Base-by-base conservation (phyloP, 306 rosid species). In the Acacia confusa region DNA sequence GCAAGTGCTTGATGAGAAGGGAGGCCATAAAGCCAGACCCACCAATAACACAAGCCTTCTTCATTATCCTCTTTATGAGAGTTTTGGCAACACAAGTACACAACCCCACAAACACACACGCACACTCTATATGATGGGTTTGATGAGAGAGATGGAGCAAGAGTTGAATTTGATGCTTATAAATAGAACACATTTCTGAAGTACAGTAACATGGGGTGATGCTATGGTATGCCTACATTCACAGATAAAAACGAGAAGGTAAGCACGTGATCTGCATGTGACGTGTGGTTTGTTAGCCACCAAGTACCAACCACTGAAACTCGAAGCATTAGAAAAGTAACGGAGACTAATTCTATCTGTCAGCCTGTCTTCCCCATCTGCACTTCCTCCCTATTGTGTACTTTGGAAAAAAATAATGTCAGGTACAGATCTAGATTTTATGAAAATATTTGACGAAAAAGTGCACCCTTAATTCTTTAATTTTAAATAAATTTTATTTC, bases 11-110 rank as follows among this genome's bases (percentile, higher is more conserved):
- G 81, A 94, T 61, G 19, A 94, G 86, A 71, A 66, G 7, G 77
- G 97, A 92, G 0, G 95, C 98, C 45, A 94, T 66, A 74, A 86
- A 94, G 0, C 98, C 95, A 24, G 82, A 78, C 22, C 98, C 95
- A 19, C 97, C 98, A 36, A 94, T 83, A 45, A 94, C 98, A 73
- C 98, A 92, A 0, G 87, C 98, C 41, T 80, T 84, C 79, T 90
- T 92, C 36, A 78, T 87, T 32, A 76, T 86, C 44, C 20, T 65
- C 70, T 27, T 20, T 20, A 12, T 36, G 38, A 34, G 5, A 45
- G 52, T 13, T 2, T 3, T 45, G 16, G 15, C 19, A 45, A 45
- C 15, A 44, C 4, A 45, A 11, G 6, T 34, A 34, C 38, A 34
- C 38, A 0, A 34, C 38, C 38, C 38, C 38, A 5, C 38, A 34